Conservation (phyloP, 2,329 filamentous ascomycete genomes). For the Trichoderma sp. region DNA sequence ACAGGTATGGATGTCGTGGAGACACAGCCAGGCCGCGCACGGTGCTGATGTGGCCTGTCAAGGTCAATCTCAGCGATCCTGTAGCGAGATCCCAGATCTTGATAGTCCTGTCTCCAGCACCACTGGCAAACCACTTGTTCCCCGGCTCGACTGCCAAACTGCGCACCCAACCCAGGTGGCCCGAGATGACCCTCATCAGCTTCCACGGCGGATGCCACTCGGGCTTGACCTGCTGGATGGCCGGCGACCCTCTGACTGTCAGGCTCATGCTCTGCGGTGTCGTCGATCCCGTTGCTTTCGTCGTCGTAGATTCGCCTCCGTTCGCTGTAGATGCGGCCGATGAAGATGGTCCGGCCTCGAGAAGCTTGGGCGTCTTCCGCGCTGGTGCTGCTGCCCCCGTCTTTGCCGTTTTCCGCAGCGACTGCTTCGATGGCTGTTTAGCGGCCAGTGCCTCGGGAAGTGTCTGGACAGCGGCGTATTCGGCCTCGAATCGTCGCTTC, state of each 20-base stretch:
- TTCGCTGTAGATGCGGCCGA: constrained; percentile 24
- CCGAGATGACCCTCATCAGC: constrained; percentile 94
- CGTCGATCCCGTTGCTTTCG: constrained; percentile 6
- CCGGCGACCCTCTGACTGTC: constrained; percentile 33
- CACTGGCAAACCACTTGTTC: constrained; percentile 97
- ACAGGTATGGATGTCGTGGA: constrained; percentile 91
- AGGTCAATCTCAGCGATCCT: constrained; percentile 77
- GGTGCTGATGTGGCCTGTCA: constrained; percentile 93
- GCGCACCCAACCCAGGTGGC: constrained; percentile 93
- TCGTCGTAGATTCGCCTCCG: constrained; percentile 18
- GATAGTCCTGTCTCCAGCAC: constrained; percentile 92
- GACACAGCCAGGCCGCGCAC: constrained; percentile 91
- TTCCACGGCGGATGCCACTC: constrained; percentile 99
- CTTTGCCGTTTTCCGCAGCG: constrained; percentile 32
- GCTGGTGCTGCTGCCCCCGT: constrained; percentile 58
- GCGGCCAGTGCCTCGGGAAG: constrained; percentile 77
- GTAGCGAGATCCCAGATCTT: constrained; percentile 98
- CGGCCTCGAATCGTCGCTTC: constrained; percentile 60
- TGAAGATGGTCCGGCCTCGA: constrained; percentile 42
- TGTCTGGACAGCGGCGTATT: constrained; percentile 77
- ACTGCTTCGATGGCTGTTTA: constrained; percentile 64
- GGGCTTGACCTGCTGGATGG: constrained; percentile 61
- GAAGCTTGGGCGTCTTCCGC: constrained; percentile 40
- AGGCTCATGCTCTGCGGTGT: constrained; percentile 35
- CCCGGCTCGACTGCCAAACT: constrained; percentile 88